phyloP scores from a whole-genome alignment of 2,329 filamentous ascomycete species.

The Elsinoe perseae region DNA sequence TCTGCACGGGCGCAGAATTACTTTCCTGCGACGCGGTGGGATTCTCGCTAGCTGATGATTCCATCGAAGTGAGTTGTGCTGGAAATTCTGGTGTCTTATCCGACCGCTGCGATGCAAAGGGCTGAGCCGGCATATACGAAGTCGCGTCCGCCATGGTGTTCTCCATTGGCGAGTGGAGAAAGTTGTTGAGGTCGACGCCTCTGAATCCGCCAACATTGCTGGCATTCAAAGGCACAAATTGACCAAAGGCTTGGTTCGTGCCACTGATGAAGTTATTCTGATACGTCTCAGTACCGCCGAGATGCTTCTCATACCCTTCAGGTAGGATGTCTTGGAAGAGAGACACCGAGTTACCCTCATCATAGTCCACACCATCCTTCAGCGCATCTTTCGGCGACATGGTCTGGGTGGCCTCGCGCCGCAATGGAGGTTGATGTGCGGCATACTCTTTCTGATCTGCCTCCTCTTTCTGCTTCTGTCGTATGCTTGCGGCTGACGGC shows the following conservation, averaged over 20 bases:
- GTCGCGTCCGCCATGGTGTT: slow-evolving; percentile 20
- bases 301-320: slow-evolving; percentile 29
- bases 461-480: slow-evolving; percentile 55
- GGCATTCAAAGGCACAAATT: slow-evolving; percentile 26
- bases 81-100: slow-evolving; percentile 46
- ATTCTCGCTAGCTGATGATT: slow-evolving; percentile 52
- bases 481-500: slow-evolving; percentile 50
- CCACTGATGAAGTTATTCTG: slow-evolving; percentile 37
- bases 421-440: slow-evolving; percentile 26
- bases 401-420: slow-evolving; percentile 54
- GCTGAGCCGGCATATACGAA: slow-evolving; percentile 26
- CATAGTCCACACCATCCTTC: slow-evolving; percentile 71
- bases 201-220: slow-evolving; percentile 19
- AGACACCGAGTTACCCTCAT: slow-evolving; percentile 61
- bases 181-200: slow-evolving; percentile 30
- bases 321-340: slow-evolving; percentile 56
- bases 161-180: slow-evolving; percentile 22
- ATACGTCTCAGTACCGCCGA: slow-evolving; percentile 33
- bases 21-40: slow-evolving; percentile 38
- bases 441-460: slow-evolving; percentile 44
- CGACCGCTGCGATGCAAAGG: slow-evolving; percentile 29
- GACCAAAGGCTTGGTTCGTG: slow-evolving; percentile 38
- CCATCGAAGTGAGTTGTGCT: slow-evolving; percentile 52
- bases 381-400: slow-evolving; percentile 92
- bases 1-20: slow-evolving; percentile 29